A percentile compares a stretch with the other conserved stretches of the same genome.
Conservation (phyloP, 345 rosid genomes). For the Brassica incana region DNA sequence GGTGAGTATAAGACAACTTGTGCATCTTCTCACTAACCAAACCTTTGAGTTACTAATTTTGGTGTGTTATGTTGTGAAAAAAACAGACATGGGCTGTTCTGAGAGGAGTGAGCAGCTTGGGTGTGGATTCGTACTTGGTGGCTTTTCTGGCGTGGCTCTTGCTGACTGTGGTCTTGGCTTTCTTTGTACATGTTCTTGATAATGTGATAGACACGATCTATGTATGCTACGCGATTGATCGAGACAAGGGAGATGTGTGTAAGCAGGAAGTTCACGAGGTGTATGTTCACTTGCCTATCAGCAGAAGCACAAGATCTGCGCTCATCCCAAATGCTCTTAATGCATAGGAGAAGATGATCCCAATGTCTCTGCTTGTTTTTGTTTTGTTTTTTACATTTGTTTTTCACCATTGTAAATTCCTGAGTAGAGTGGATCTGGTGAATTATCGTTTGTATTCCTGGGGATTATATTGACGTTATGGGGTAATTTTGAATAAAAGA, state of each 20-base stretch:
- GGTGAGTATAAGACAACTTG: slow-evolving; percentile 44
- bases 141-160: slow-evolving; percentile 66
- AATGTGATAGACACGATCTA: slow-evolving; percentile 82
- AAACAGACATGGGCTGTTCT: slow-evolving; percentile 70
- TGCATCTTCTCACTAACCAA: slow-evolving; percentile 4
- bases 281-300: slow-evolving; percentile 70
- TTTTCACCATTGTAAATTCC: slow-evolving; percentile 33
- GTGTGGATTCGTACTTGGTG: slow-evolving; percentile 56
- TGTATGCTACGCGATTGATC: slow-evolving; percentile 77
- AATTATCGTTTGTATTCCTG: slow-evolving; percentile 5
- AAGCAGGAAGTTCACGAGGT: slow-evolving; percentile 89
- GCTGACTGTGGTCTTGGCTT: slow-evolving; percentile 56
- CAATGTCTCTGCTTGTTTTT: slow-evolving; percentile 11
- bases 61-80: neutral
- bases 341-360: slow-evolving; percentile 44
- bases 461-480: slow-evolving; percentile 11
- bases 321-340: slow-evolving; percentile 38
- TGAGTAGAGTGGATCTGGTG: slow-evolving; percentile 25
- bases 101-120: slow-evolving; percentile 61
- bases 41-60: neutral
- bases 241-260: slow-evolving; percentile 81
- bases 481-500: slow-evolving; percentile 10
- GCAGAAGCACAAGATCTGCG: slow-evolving; percentile 55
- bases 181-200: slow-evolving; percentile 80
- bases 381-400: slow-evolving; percentile 8